Evolutionary conservation across 768 basidiomycete species (phyloP).

Genomic region (Lactarius hengduanensis): DNA sequence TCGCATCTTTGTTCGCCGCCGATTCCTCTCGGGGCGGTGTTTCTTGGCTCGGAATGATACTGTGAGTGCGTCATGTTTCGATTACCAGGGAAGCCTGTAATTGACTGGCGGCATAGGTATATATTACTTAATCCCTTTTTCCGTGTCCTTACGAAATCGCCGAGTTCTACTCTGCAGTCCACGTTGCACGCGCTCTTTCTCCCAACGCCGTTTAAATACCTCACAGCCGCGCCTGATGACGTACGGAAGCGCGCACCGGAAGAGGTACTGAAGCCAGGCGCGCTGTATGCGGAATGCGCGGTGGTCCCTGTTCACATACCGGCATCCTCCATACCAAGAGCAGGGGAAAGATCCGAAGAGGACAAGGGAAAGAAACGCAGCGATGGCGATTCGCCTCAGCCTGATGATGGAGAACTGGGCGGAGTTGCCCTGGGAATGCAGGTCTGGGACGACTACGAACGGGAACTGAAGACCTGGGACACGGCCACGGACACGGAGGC

Average conservation of each 20-base stretch:
- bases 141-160: constrained; percentile 66
- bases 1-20: constrained; percentile 54
- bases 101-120: constrained; percentile 47
- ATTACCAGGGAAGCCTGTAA: background rate
- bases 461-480: constrained; percentile 66
- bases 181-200: constrained; percentile 81
- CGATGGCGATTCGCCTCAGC: constrained; percentile 37
- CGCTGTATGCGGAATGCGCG: constrained; percentile 74
- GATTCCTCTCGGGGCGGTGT: constrained; percentile 39
- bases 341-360: constrained; percentile 31
- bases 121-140: constrained; percentile 64
- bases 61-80: constrained; percentile 42
- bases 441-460: constrained; percentile 79
- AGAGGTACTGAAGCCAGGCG: constrained; percentile 75
- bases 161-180: constrained; percentile 62
- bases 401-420: constrained; percentile 69
- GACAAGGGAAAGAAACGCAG: constrained; percentile 28
- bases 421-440: constrained; percentile 64
- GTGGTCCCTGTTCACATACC: constrained; percentile 42
- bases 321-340: constrained; percentile 27
- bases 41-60: constrained; percentile 45
- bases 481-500: background rate
- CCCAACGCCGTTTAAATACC: constrained; percentile 71
- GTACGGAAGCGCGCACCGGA: constrained; percentile 34
- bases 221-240: constrained; percentile 34